Evolutionary conservation across 805 yeast species (phyloP), one percentile per base, ranked within the genome.

Genomic region (Metschnikowia corniflorae): DNA sequence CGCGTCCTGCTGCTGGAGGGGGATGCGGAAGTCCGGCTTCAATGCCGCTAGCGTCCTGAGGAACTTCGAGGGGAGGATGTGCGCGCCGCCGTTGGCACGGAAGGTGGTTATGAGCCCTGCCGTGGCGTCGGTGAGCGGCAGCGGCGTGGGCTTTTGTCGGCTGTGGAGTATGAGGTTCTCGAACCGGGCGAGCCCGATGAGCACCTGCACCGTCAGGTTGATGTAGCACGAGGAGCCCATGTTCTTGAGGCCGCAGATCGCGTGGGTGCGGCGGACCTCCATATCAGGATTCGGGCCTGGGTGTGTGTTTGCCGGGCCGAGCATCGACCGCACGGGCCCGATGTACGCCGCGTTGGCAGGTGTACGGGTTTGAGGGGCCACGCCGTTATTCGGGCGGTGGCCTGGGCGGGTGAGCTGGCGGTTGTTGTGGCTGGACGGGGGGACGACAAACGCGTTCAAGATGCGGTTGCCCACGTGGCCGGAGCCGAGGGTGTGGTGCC

Each of bases 1-100:
- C 1, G 89, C 80, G 55, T 85, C 94, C 52, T 85, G 93, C 50
- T 85, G 94, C 49, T 82, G 86, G 46, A 71, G 58, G 0, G 91
- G 91, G 9, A 84, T 81, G 44, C 67, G 63, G 37, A 82, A 70
- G 49, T 80, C 86, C 0, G 88, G 88, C 45, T 82, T 77, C 16
- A 82, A 51, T 6, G 60, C 42, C 16, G 75, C 58, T 33, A 80
- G 62, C 2, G 65, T 57, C 30, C 78, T 69, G 27, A 83, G 64
- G 49, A 84, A 82, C 28, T 77, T 74, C 7, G 75, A 70, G 4
- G 91, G 88, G 2, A 80, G 78, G 22, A 83, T 76, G 0, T 80
- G 69, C 28, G 74, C 70, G 3, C 80, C 77, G 12, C 83, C 84
- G 49, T 75, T 73, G 38, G 66, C 54, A 39, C 63, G 67, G 70